These are phyloP conservation scores for Starmerella geochares DNA, from an alignment of 805 yeast species.

Conservation along the genomic window DNA sequence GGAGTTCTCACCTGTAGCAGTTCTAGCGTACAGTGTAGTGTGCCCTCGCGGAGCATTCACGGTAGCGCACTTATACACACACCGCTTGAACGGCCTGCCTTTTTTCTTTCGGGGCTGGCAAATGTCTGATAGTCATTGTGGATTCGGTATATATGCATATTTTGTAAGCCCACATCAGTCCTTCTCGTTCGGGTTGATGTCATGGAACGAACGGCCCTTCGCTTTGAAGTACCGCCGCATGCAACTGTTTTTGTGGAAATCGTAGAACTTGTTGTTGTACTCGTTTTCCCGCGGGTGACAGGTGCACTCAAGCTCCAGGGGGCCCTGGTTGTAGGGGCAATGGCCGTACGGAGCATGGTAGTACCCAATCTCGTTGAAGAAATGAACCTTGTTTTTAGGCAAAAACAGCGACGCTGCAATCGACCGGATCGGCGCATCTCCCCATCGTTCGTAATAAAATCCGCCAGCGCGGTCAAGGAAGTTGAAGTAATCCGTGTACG, in stretches of 20 bases:
- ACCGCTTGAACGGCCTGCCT: neutral
- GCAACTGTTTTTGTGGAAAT: conserved; percentile 24
- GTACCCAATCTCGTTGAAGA: conserved; percentile 72
- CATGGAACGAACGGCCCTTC: conserved; percentile 19
- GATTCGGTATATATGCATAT: neutral
- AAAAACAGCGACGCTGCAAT: conserved; percentile 74
- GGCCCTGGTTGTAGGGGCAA: conserved; percentile 58
- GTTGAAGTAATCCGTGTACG: conserved; percentile 61
- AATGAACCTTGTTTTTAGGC: conserved; percentile 59
- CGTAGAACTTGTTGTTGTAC: conserved; percentile 17
- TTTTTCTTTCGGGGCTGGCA: neutral
- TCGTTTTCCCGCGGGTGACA: conserved; percentile 31
- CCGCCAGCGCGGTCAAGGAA: conserved; percentile 73
- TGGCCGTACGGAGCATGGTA: conserved; percentile 55
- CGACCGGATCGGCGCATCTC: conserved; percentile 86
- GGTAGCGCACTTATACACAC: no score
- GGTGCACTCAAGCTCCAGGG: conserved; percentile 44
- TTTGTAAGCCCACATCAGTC: neutral
- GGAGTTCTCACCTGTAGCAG: no score
- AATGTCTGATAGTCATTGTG: neutral
- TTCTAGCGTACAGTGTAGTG: no score
- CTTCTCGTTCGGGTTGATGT: conserved; percentile 15
- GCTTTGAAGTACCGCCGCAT: conserved; percentile 23
- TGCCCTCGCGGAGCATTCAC: no score
- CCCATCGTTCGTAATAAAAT: conserved; percentile 93